Conservation (phyloP, 306 rosid species). For the Pachyrhizus erosus region DNA sequence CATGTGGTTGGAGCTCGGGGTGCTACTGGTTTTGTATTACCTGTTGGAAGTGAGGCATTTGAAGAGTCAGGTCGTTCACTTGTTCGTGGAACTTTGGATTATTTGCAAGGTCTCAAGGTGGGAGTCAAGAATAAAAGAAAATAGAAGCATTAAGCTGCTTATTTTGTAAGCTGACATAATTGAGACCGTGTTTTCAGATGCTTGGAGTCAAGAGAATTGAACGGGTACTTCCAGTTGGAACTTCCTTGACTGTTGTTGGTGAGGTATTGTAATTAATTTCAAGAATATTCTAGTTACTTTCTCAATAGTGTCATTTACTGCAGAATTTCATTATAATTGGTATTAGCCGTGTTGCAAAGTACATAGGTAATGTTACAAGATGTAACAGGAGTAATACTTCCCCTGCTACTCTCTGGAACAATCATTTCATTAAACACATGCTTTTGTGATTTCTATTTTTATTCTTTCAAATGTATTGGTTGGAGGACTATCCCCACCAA, state of each 20-base stretch:
- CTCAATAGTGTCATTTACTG: not conserved
- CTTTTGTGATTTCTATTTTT: constrained; percentile 7
- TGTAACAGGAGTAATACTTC: not conserved
- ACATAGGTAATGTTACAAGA: constrained; percentile 20
- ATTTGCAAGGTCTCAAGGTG: constrained; percentile 99
- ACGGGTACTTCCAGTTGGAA: constrained; percentile 91
- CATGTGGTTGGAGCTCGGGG: constrained; percentile 89
- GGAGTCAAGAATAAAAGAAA: constrained; percentile 49
- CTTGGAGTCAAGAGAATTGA: constrained; percentile 97
- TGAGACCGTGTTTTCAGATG: constrained; percentile 61
- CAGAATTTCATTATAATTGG: constrained; percentile 22
- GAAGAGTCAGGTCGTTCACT: constrained; percentile 97
- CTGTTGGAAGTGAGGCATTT: constrained; percentile 89
- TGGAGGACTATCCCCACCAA: too few species aligned
- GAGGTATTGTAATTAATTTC: constrained; percentile 68
- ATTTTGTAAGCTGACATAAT: constrained; percentile 32
- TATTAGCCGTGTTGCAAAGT: constrained; percentile 13
- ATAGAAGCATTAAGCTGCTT: not conserved
- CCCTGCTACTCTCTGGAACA: not conserved
- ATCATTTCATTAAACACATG: constrained; percentile 15
- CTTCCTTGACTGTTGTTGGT: constrained; percentile 95
- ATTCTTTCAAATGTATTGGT: too few species aligned
- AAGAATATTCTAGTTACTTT: constrained; percentile 26
- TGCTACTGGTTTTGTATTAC: constrained; percentile 87
- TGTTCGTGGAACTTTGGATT: constrained; percentile 96